phyloP scores from a whole-genome alignment of 257 asterid species.

The Mentha longifolia region DNA sequence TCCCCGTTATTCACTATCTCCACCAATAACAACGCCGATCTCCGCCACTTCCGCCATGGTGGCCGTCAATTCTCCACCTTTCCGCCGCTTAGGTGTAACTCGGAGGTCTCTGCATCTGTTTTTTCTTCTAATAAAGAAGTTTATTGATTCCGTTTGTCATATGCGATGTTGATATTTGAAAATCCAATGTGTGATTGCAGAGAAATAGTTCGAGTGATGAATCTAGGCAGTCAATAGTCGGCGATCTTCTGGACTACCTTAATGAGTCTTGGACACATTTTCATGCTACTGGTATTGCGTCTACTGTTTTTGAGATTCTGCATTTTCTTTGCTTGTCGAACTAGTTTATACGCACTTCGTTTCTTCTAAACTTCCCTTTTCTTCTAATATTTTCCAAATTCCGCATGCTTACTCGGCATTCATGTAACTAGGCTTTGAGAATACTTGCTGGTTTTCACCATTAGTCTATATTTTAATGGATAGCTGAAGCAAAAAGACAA shows the following conservation, averaged over 20 bases:
- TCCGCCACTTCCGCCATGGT: slow-evolving; percentile 31
- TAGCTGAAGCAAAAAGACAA: slow-evolving; percentile 96
- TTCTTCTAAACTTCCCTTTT: not conserved
- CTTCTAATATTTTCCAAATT: not conserved
- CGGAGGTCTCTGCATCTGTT: slow-evolving; percentile 45
- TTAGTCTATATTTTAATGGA: slow-evolving; percentile 28
- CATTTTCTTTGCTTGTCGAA: not conserved
- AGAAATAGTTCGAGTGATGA: slow-evolving; percentile 42
- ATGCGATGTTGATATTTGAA: not conserved
- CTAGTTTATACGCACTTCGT: slow-evolving; percentile 8
- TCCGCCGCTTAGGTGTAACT: slow-evolving; percentile 47
- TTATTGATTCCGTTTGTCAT: not conserved
- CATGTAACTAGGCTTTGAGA: too few relatives aligned
- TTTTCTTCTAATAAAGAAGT: not conserved
- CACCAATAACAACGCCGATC: slow-evolving; percentile 21
- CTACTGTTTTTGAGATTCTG: slow-evolving; percentile 12
- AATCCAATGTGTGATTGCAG: slow-evolving; percentile 45
- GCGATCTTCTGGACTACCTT: slow-evolving; percentile 87
- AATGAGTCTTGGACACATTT: slow-evolving; percentile 98
- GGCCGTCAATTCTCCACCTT: slow-evolving; percentile 51
- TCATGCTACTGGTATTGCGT: slow-evolving; percentile 84
- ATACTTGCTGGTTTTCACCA: slow-evolving; percentile 5
- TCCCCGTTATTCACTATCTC: slow-evolving; percentile 34
- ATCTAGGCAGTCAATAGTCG: slow-evolving; percentile 65
- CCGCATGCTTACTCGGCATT: not conserved